phyloP scores from a whole-genome alignment of 495 filamentous ascomycete genomes.

The Podospora fimiseda region DNA sequence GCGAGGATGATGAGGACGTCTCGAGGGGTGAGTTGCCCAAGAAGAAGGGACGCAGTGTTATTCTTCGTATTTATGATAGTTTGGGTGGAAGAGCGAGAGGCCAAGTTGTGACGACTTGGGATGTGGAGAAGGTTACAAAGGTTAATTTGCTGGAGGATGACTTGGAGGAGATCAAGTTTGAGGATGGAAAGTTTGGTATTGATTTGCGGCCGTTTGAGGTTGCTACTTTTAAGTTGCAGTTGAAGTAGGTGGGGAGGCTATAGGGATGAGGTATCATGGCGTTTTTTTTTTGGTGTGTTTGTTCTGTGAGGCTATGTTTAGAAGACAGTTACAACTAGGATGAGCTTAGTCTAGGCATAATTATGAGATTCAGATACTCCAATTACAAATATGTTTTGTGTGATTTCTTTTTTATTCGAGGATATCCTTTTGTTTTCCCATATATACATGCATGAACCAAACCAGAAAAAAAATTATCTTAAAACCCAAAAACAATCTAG shows the following conservation, averaged over 20 bases:
- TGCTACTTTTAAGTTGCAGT: slow-evolving; percentile 70
- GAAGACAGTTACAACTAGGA: too few species aligned
- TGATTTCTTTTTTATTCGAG: too few species aligned
- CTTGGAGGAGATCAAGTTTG: slow-evolving; percentile 48
- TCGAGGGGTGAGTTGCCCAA: slow-evolving; percentile 60
- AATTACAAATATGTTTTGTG: too few species aligned
- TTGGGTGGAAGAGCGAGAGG: slow-evolving; percentile 76
- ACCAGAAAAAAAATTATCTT: too few species aligned
- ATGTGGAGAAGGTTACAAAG: slow-evolving; percentile 70
- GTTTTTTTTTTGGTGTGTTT: neutral
- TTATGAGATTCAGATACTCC: too few species aligned
- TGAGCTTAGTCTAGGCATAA: too few species aligned
- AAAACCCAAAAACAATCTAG: too few species aligned
- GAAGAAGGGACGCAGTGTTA: slow-evolving; percentile 67
- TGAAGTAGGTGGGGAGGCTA: too few species aligned
- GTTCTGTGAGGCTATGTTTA: too few species aligned
- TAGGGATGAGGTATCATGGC: too few species aligned
- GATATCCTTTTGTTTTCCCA: too few species aligned
- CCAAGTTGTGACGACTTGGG: slow-evolving; percentile 55
- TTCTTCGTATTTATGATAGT: slow-evolving; percentile 82
- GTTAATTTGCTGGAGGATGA: slow-evolving; percentile 76
- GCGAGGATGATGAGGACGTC: slow-evolving; percentile 92
- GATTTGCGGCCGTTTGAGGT: slow-evolving; percentile 84
- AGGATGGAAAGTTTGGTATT: slow-evolving; percentile 52
- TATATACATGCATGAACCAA: too few species aligned